Evolutionary conservation across 2,329 filamentous ascomycete genomes (phyloP).

Genomic region (Fusarium vanettenii): DNA sequence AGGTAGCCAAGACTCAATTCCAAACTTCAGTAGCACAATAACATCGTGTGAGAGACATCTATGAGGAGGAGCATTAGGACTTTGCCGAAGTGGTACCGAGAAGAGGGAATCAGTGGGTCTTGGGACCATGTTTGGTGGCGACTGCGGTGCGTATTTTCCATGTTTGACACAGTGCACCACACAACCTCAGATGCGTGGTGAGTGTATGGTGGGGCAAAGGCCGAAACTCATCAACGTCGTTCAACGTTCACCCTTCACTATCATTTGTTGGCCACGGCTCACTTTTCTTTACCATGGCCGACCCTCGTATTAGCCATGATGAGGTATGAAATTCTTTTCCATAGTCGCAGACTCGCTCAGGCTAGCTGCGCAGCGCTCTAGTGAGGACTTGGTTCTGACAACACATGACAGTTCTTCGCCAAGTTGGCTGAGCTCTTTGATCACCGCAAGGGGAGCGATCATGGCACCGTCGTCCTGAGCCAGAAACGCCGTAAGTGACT

Average conservation of each 20-base stretch:
- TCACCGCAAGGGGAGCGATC: conserved; percentile 73
- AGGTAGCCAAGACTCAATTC: neutral
- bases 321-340: conserved; percentile 29
- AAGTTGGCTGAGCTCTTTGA: conserved; percentile 76
- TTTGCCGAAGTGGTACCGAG: neutral
- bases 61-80: neutral
- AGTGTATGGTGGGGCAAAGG: conserved; percentile 40
- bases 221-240: conserved; percentile 29
- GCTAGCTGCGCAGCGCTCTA: conserved; percentile 1
- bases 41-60: neutral
- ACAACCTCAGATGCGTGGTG: conserved; percentile 1
- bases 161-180: conserved; percentile 8
- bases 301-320: conserved; percentile 41
- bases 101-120: neutral
- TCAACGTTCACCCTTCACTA: conserved; percentile 19
- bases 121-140: neutral
- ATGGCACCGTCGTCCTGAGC: conserved; percentile 79
- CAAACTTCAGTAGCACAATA: neutral
- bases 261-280: conserved; percentile 6
- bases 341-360: neutral
- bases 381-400: conserved; percentile 9
- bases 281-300: conserved; percentile 33
- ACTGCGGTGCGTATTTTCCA: neutral
- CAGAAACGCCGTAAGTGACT: conserved; percentile 76
- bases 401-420: conserved; percentile 74